Evolutionary conservation across 306 rosid genomes (phyloP).

Genomic region (Cercis canadensis): DNA sequence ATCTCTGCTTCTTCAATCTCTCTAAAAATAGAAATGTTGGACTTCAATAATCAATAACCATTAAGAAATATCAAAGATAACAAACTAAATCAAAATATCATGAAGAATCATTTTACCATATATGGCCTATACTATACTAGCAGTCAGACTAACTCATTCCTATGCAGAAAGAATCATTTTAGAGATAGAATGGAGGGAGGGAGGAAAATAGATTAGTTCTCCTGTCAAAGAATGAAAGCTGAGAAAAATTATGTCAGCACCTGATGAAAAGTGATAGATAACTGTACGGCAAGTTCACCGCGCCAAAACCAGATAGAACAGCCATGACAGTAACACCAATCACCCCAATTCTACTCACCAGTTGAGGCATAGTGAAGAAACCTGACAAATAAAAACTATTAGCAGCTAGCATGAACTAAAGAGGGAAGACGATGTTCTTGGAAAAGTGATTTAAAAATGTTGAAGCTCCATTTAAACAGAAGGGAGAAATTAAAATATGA

Average conservation of each 20-base stretch:
- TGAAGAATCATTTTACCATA: neutral
- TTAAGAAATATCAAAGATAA: neutral
- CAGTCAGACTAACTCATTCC: too few species aligned
- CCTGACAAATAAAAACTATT: slow-evolving; percentile 39
- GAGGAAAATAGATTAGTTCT: too few species aligned
- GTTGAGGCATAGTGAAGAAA: slow-evolving; percentile 92
- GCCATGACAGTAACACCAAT: slow-evolving; percentile 98
- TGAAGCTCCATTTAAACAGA: too few species aligned
- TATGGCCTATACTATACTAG: too few species aligned
- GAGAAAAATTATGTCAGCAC: slow-evolving; percentile 32
- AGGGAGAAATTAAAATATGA: too few species aligned
- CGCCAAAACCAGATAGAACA: slow-evolving; percentile 94
- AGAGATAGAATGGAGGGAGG: too few species aligned
- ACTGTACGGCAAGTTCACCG: slow-evolving; percentile 92
- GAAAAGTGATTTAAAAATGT: too few species aligned
- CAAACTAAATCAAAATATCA: neutral
- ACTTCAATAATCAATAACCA: slow-evolving; percentile 12
- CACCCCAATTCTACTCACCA: slow-evolving; percentile 96
- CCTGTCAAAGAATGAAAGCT: neutral
- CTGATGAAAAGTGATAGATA: slow-evolving; percentile 91
- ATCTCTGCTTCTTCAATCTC: slow-evolving; percentile 88
- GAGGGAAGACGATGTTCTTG: neutral
- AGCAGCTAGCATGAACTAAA: neutral
- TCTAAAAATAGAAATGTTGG: slow-evolving; percentile 39
- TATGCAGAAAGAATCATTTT: too few species aligned